phyloP scores from a whole-genome alignment of 345 rosid species.

The Syzygium aromaticum region DNA sequence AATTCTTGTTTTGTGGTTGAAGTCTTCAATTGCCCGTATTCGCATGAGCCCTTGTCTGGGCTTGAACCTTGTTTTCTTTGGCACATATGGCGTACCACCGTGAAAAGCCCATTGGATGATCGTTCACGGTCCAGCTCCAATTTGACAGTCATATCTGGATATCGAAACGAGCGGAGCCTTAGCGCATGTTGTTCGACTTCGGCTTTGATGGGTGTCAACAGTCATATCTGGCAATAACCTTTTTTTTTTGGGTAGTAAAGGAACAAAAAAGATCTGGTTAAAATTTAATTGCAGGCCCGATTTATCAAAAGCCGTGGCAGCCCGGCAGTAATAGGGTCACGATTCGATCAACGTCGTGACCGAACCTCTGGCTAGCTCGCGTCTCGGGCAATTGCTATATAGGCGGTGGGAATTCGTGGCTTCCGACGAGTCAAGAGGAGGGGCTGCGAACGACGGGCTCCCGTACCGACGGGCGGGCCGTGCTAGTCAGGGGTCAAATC shows the following conservation, averaged over 20 bases:
- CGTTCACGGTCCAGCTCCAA: neutral
- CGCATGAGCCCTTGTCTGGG: neutral
- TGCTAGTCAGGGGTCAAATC: neutral
- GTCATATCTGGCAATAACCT: too few species aligned
- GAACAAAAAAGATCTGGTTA: neutral
- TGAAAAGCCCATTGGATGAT: neutral
- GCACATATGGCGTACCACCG: neutral
- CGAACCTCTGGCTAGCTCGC: neutral
- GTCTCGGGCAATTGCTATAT: neutral
- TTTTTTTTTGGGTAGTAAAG: fast-evolving
- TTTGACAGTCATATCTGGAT: neutral
- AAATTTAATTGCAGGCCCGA: neutral
- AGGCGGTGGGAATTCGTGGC: neutral
- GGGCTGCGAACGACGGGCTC: neutral
- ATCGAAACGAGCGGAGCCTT: too few species aligned
- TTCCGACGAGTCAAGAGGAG: neutral
- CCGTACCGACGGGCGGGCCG: neutral
- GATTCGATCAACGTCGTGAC: neutral
- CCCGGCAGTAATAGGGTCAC: neutral
- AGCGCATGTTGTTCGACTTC: neutral
- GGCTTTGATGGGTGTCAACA: too few species aligned
- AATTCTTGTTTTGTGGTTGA: too few species aligned
- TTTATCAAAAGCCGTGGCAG: neutral
- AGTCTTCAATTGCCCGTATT: too few species aligned
- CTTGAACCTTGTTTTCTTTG: neutral